Evolutionary conservation across 2,329 filamentous ascomycete species (phyloP).

Genomic region (Fusarium fujikuroi): DNA sequence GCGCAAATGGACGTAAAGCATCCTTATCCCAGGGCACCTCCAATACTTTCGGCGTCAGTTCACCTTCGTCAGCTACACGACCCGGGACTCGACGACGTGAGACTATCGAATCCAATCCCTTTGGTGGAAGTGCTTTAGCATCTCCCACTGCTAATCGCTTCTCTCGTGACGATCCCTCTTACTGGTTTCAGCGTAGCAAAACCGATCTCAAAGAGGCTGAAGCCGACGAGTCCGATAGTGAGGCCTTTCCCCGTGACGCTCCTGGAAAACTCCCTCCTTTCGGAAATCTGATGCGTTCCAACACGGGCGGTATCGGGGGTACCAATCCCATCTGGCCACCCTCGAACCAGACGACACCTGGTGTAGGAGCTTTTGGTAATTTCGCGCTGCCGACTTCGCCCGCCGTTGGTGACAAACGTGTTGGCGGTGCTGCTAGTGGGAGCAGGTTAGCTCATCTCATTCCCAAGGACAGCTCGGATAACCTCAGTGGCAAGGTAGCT

Average conservation of each 20-base stretch:
- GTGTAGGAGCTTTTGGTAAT: slow-evolving; percentile 86
- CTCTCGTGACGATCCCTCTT: slow-evolving; percentile 69
- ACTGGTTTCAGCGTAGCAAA: slow-evolving; percentile 67
- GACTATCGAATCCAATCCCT: slow-evolving; percentile 76
- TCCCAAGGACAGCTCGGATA: slow-evolving; percentile 79
- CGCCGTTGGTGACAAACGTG: slow-evolving; percentile 76
- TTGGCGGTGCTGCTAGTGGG: slow-evolving; percentile 75
- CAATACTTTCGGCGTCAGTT: slow-evolving; percentile 74
- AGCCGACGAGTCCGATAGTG: slow-evolving; percentile 61
- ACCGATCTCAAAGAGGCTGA: slow-evolving; percentile 66
- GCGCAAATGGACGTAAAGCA: slow-evolving; percentile 78
- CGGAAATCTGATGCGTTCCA: slow-evolving; percentile 63
- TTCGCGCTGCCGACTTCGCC: slow-evolving; percentile 75
- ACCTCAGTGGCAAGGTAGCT: slow-evolving; percentile 61
- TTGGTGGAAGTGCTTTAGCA: slow-evolving; percentile 60
- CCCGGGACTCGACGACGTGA: slow-evolving; percentile 85
- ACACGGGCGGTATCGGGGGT: slow-evolving; percentile 60
- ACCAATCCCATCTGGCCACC: slow-evolving; percentile 58
- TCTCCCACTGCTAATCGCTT: slow-evolving; percentile 73
- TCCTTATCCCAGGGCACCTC: slow-evolving; percentile 79
- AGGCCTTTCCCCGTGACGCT: slow-evolving; percentile 45
- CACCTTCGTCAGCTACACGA: slow-evolving; percentile 76
- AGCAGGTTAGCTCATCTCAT: slow-evolving; percentile 89
- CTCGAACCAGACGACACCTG: slow-evolving; percentile 68
- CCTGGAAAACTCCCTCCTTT: slow-evolving; percentile 52